These are phyloP conservation scores for Exserohilum rostratum DNA, from an alignment of 2,329 filamentous ascomycete genomes.

Conservation along the genomic window DNA sequence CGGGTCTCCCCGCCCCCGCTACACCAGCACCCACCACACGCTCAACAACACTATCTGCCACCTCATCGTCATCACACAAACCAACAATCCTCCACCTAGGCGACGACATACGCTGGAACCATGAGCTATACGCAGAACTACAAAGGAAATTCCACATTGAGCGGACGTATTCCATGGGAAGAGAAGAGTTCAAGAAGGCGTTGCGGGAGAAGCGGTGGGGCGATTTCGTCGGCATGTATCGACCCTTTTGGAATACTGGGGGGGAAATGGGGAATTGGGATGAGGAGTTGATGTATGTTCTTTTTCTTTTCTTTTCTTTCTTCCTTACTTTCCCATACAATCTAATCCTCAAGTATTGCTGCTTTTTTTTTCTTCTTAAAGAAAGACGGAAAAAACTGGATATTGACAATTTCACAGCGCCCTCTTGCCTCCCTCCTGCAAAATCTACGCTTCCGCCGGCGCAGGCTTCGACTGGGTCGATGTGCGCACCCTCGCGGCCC, in stretches of 20 bases:
- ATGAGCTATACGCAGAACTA: conserved; percentile 49
- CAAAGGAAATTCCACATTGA: conserved; percentile 47
- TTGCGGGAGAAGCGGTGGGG: conserved; percentile 49
- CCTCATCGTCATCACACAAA: conserved; percentile 12
- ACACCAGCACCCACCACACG: no score
- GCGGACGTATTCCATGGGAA: conserved; percentile 47
- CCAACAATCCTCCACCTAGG: conserved; percentile 53
- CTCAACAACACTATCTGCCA: no score
- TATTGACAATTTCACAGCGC: conserved; percentile 9
- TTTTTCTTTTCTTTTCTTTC: neutral
- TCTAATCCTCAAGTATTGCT: no score
- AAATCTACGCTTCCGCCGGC: conserved; percentile 65
- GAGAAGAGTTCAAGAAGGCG: conserved; percentile 50
- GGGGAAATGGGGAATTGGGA: conserved; percentile 71
- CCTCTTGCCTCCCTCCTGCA: conserved; percentile 58
- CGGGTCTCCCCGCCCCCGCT: no score
- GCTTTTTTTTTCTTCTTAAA: no score
- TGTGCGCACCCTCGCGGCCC: conserved; percentile 64
- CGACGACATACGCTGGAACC: conserved; percentile 54
- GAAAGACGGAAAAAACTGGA: neutral
- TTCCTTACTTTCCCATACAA: neutral
- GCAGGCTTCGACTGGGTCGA: conserved; percentile 70
- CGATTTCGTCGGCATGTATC: conserved; percentile 56
- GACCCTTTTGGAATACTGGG: conserved; percentile 69
- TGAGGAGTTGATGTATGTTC: conserved; percentile 57